These are phyloP conservation scores for Tephrocybe sp. DNA, from an alignment of 768 basidiomycete genomes.

Conservation along the genomic window DNA sequence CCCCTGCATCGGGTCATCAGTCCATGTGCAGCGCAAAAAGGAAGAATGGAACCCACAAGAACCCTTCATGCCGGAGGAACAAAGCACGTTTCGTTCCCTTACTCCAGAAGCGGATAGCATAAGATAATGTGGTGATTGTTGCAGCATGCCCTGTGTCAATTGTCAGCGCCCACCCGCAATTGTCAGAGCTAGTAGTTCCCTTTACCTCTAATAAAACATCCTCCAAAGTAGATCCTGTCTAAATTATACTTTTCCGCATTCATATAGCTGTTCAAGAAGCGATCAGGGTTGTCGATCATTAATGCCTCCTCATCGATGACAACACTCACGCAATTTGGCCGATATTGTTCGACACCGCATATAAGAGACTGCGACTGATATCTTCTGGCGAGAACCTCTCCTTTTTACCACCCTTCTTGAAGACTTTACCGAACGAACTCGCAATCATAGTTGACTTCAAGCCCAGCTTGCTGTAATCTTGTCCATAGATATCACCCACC, in stretches of 20 bases:
- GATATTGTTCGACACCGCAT: conserved; percentile 98
- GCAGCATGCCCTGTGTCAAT: conserved; percentile 80
- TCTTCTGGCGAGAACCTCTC: conserved; percentile 85
- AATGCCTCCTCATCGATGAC: conserved; percentile 2
- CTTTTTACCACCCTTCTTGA: conserved; percentile 84
- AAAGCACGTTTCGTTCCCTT: conserved; percentile 95
- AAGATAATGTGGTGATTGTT: conserved; percentile 95
- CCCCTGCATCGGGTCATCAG: conserved; percentile 52
- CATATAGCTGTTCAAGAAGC: conserved; percentile 73
- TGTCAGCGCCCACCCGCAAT: too few relatives aligned
- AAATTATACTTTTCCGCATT: conserved; percentile 98
- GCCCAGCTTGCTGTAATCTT: conserved; percentile 92
- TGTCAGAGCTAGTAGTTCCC: too few relatives aligned
- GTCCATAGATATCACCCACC: conserved; percentile 99
- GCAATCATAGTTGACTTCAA: conserved; percentile 98
- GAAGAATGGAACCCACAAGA: conserved; percentile 64
- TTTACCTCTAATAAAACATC: conserved; percentile 96
- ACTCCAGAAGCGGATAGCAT: conserved; percentile 99
- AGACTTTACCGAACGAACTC: conserved; percentile 97
- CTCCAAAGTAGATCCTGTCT: conserved; percentile 98
- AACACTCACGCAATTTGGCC: conserved; percentile 96
- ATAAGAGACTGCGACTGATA: conserved; percentile 90
- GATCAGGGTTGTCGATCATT: conserved; percentile 6
- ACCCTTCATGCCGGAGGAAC: conserved; percentile 97
- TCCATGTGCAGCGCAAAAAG: conserved; percentile 11